These are phyloP conservation scores for Blastomyces gilchristii DNA, from an alignment of 2,329 filamentous ascomycete genomes.

Conservation along the genomic window DNA sequence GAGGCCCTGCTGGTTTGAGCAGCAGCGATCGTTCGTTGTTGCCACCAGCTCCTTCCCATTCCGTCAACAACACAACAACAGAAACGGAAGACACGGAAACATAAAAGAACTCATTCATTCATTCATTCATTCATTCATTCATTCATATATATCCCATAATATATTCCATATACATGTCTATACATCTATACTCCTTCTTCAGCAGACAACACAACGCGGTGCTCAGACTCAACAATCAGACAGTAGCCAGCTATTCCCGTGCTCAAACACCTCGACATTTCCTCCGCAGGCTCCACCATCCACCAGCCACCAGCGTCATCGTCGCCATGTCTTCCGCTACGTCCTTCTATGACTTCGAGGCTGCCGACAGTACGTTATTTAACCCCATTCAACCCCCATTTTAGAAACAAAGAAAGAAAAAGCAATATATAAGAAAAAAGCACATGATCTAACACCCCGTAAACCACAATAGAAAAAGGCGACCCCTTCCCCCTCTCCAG, in stretches of 20 bases:
- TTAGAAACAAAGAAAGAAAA: background rate
- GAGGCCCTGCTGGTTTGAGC: too few species aligned
- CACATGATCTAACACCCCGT: too few species aligned
- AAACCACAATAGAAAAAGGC: constrained; percentile 53
- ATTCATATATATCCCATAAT: too few species aligned
- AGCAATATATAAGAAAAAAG: too few species aligned
- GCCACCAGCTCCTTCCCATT: too few species aligned
- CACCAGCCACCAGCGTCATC: background rate
- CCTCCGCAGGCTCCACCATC: background rate
- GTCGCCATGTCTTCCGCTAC: constrained; percentile 15
- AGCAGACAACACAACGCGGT: background rate
- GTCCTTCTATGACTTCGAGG: constrained; percentile 50
- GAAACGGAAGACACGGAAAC: too few species aligned
- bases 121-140: too few species aligned
- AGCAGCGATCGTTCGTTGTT: too few species aligned
- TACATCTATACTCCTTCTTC: too few species aligned
- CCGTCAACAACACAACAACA: too few species aligned
- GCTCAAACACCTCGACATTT: background rate
- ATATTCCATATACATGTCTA: too few species aligned
- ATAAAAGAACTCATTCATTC: too few species aligned
- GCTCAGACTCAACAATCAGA: background rate
- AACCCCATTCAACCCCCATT: background rate
- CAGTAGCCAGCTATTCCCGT: background rate
- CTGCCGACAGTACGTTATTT: constrained; percentile 43
- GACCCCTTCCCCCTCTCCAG: constrained; percentile 56